Evolutionary conservation across 345 rosid species (phyloP).

Genomic region (Citrus inodora): DNA sequence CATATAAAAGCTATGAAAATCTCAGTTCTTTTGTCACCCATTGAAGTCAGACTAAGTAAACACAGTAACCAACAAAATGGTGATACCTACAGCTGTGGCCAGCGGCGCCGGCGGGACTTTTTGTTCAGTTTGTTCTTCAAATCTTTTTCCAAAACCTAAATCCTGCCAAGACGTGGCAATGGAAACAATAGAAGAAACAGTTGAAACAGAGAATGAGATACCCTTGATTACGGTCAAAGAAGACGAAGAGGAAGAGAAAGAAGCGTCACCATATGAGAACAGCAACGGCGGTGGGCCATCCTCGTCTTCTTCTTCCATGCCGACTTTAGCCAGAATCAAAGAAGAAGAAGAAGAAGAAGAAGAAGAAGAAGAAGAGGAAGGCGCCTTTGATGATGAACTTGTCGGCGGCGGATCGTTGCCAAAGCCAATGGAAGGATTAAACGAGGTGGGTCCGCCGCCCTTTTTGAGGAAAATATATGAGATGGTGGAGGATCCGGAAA

Average conservation of each 20-base stretch:
- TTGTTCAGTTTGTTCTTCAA: background rate
- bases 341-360: slow-evolving; percentile 10
- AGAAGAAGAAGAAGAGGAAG: slow-evolving; percentile 19
- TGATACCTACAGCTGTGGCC: background rate
- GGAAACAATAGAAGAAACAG: background rate
- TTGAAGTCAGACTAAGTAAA: background rate
- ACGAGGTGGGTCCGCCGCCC: slow-evolving; percentile 57
- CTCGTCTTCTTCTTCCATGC: background rate
- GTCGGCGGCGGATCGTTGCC: slow-evolving; percentile 21
- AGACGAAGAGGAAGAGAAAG: background rate
- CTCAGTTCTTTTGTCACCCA: background rate
- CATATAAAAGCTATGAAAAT: background rate
- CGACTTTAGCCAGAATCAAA: background rate
- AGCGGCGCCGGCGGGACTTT: background rate
- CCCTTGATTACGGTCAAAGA: slow-evolving; percentile 4
- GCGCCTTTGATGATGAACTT: background rate
- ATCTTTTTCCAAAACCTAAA: background rate
- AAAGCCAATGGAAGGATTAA: slow-evolving; percentile 53
- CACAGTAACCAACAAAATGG: background rate
- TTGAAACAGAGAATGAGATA: background rate
- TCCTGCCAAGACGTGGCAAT: background rate
- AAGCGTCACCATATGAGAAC: background rate
- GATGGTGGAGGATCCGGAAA: slow-evolving; percentile 52
- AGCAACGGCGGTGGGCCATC: slow-evolving; percentile 1
- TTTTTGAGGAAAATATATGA: slow-evolving; percentile 53